Base-by-base conservation (phyloP, 352 stramenopile genomes). In the Globisporangium uncinulatum region DNA sequence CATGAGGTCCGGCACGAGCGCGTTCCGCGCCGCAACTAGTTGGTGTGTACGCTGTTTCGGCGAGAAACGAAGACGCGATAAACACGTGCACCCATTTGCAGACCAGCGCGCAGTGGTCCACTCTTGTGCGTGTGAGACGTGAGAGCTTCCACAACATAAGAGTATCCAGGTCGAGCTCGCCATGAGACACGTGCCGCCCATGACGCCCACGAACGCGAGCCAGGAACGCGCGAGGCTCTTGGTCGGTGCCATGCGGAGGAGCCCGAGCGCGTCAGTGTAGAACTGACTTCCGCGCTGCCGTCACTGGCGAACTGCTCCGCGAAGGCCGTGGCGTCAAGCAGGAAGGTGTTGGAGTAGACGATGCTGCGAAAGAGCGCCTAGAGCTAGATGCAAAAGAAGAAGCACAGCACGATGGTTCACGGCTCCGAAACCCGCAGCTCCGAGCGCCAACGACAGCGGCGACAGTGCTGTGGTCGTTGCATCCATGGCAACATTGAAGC, bases 331-430 rank as follows among this genome's bases (percentile, higher is more conserved):
- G 61, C 51, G 17, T 58, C 59, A 41, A 69, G 63, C 6, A 79
- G 41, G 46, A 74, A 70, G 34, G 71, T 54, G 37, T 83, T 63
- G 37, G 72, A 17, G 54, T 73, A 83, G 64, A 80, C 82, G 19
- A 79, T 21, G 32, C 61, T 56, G n/a, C 67, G 76, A 46, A 80
- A 78, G 43, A 82, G 53, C 56, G 76, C 82, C 73, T 71, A 86
- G 21, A 86, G 62, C 73, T 66, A 79, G 56, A 77, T 56, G 65
- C 82, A 83, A 56, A 78, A 71, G 65, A 86, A 83, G 54, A 83
- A 79, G 48, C 67, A 79, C 62, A 82, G 71, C 59, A 83, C 63
- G 11, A 83, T 61, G 62, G 72, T 82, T 46, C 65, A 69, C 39
- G 80, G 69, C 11, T 69, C 71, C 13, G 75, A 86, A 41, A 66